Evolutionary conservation across 805 yeast species (phyloP).

Genomic region (Sungouiella thailandica): DNA sequence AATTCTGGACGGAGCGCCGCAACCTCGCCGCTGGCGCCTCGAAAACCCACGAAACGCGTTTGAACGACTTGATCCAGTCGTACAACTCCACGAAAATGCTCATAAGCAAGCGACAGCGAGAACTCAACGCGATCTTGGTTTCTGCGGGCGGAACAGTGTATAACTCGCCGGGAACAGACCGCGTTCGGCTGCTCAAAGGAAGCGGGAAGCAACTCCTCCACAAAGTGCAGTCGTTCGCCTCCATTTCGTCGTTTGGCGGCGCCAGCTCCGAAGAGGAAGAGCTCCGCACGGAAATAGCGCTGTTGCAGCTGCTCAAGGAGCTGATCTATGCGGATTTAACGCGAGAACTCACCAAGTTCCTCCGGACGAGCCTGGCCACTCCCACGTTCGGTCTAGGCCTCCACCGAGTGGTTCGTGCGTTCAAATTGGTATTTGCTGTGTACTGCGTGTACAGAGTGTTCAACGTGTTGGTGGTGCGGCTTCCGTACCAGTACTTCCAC

Average conservation of each 20-base stretch:
- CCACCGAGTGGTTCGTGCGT: background rate
- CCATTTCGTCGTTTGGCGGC: constrained; percentile 16
- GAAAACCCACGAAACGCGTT: background rate
- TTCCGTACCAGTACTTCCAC: constrained; percentile 28
- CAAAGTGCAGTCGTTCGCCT: constrained; percentile 39
- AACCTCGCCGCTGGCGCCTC: background rate
- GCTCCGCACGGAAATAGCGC: constrained; percentile 35
- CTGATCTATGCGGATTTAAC: constrained; percentile 28
- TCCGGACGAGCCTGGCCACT: background rate
- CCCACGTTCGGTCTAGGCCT: background rate
- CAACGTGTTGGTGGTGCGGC: constrained; percentile 35
- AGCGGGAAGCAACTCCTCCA: constrained; percentile 26
- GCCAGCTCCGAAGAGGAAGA: constrained; percentile 26
- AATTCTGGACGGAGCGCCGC: constrained; percentile 7
- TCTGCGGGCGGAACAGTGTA: constrained; percentile 23
- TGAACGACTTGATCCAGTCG: constrained; percentile 27
- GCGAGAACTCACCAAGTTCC: constrained; percentile 14
- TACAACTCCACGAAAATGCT: constrained; percentile 38
- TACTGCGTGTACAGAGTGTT: constrained; percentile 48
- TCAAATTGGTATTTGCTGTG: constrained; percentile 27
- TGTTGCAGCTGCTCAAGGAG: constrained; percentile 28
- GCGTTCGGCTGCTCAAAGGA: constrained; percentile 11
- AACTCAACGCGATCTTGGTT: constrained; percentile 19
- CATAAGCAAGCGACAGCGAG: constrained; percentile 27
- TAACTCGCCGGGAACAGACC: constrained; percentile 13